Base-by-base conservation (phyloP, 2,329 filamentous ascomycete genomes). In the Coniochaeta ligniaria region DNA sequence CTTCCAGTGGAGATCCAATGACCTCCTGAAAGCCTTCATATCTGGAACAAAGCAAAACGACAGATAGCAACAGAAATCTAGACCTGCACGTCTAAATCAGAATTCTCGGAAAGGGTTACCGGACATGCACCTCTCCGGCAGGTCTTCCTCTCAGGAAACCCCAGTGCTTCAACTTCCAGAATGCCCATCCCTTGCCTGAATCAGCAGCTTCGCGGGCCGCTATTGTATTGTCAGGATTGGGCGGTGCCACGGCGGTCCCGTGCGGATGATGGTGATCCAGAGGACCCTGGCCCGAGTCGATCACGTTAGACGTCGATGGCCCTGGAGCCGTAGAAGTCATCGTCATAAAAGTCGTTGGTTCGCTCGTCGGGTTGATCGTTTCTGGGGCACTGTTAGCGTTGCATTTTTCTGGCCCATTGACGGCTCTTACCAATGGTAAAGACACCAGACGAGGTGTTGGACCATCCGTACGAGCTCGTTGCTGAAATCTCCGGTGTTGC, bases 321-420 rank as follows among this genome's bases (percentile, higher is more conserved):
- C 11, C 56, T 43, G 59, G 26, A 59, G 16, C 28, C 38, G 58
- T 24, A 4, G 38, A 36, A 14, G 60, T 52, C 36, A 47, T 52
- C 2, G 67, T 69, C 57, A 61, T 38, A 24, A 69, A 64, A 8
- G 67, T 58, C 12, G 56, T 58, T 6, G 56, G 35, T 36, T 35
- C 54, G 43, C 43, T 24, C 22, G 47, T 31, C 16, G 47, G 47
- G 26, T 52, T 52, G 47, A 57, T 28, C 6, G 54, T 57, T 38
- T 57, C 54, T 57, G 20, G 28, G 2, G 20, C 4, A 14, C 20
- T 3, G 12, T 57, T 57, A 57, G 54, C 35, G 12, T 57, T 28
- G 24, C 43, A 47, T 14, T 4, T 12, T 6, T 26, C 8, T 3
- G 17, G 22, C 2, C 11, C 16, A 12, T 12, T 17, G 12, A 8